A percentile compares a stretch with the other conserved stretches of the same genome.
These are phyloP conservation scores for Coprinopsis strossmayeri DNA, from an alignment of 768 basidiomycete genomes.

Conservation along the genomic window DNA sequence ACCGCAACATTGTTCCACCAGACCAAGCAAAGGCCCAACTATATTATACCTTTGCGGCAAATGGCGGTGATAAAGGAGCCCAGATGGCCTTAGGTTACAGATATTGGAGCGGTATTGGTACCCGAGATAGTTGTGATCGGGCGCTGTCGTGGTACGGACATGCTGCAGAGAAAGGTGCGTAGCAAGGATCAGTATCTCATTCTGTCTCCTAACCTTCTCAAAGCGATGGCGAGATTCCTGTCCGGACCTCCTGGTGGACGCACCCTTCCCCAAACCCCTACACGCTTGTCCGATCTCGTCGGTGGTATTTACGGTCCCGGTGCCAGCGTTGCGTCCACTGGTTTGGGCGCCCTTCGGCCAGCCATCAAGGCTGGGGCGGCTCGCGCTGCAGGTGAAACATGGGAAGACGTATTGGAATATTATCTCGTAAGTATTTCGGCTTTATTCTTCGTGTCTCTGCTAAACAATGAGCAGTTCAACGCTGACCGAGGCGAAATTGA, in stretches of 20 bases:
- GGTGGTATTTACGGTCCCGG: conserved; percentile 96
- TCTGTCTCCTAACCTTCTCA: not conserved
- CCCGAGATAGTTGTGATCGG: conserved; percentile 75
- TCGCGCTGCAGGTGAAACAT: conserved; percentile 85
- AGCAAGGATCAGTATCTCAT: not conserved
- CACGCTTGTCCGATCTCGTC: conserved; percentile 79
- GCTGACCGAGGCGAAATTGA: conserved; percentile 87
- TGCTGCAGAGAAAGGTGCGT: conserved; percentile 76
- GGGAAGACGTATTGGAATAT: conserved; percentile 90
- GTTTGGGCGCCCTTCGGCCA: conserved; percentile 60
- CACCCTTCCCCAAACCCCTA: conserved; percentile 75
- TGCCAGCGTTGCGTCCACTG: conserved; percentile 89
- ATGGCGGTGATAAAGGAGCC: conserved; percentile 79
- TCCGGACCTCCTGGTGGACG: conserved; percentile 89
- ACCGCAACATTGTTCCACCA: conserved; percentile 51
- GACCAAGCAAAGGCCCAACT: conserved; percentile 82
- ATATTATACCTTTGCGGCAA: conserved; percentile 91
- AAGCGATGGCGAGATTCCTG: conserved; percentile 75
- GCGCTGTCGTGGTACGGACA: conserved; percentile 87
- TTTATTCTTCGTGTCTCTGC: not conserved
- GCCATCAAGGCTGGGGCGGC: conserved; percentile 82
- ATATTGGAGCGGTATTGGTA: conserved; percentile 94
- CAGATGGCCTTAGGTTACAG: conserved; percentile 93
- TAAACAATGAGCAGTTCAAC: conserved; percentile 60
- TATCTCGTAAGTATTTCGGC: conserved; percentile 55